Evolutionary conservation across 768 basidiomycete species (phyloP).

Genomic region (Gloeostereum incarnatum): DNA sequence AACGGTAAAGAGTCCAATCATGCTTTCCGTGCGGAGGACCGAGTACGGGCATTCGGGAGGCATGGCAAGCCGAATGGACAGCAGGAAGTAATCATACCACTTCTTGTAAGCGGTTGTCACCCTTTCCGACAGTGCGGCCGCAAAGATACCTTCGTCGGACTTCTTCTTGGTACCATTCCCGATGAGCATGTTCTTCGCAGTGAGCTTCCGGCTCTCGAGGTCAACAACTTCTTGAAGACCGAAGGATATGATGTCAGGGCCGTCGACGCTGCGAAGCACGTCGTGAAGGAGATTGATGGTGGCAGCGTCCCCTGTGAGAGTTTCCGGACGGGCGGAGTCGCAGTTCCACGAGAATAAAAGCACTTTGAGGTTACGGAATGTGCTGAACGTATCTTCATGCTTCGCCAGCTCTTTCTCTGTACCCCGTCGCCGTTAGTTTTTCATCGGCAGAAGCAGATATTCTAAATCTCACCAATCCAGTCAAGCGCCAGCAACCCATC

Average conservation of each 20-base stretch:
- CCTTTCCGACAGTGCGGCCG: conserved; percentile 54
- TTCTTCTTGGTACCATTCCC: conserved; percentile 62
- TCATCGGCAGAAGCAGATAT: background rate
- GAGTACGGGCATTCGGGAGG: conserved; percentile 69
- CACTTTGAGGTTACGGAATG: conserved; percentile 66
- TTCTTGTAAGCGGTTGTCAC: conserved; percentile 81
- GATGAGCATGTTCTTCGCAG: conserved; percentile 84
- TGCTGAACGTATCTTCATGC: conserved; percentile 49
- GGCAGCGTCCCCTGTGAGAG: conserved; percentile 52
- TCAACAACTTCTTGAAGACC: conserved; percentile 97
- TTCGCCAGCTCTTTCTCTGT: conserved; percentile 18
- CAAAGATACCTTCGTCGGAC: conserved; percentile 31
- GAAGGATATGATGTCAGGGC: conserved; percentile 86
- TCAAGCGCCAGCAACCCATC: conserved; percentile 80
- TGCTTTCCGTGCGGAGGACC: conserved; percentile 72
- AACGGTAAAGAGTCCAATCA: conserved; percentile 57
- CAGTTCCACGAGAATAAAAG: conserved; percentile 91
- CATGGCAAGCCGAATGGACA: conserved; percentile 67
- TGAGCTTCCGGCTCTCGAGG: conserved; percentile 86
- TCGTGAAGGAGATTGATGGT: conserved; percentile 80
- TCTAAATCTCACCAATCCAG: conserved; percentile 67
- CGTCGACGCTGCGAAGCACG: conserved; percentile 58
- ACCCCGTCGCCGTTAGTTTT: conserved; percentile 8
- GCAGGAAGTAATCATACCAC: conserved; percentile 78
- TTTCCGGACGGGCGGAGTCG: conserved; percentile 78